phyloP scores from a whole-genome alignment of 495 filamentous ascomycete species.

The Lophiostoma macrostomum region DNA sequence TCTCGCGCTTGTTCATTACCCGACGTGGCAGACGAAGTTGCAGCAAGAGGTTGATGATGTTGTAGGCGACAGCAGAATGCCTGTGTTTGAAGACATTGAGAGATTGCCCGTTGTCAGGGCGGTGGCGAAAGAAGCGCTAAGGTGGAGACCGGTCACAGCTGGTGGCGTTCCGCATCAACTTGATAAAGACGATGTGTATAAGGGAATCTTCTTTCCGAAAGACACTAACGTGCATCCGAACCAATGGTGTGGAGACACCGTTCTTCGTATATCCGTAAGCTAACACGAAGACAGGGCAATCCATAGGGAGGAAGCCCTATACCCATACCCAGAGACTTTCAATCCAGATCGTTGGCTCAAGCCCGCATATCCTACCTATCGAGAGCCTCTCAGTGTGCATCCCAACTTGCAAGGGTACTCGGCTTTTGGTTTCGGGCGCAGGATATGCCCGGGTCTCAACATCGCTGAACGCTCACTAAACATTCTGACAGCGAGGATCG shows the following conservation, averaged over 20 bases:
- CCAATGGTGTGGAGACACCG: too few relatives aligned
- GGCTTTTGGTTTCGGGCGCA: conserved; percentile 56
- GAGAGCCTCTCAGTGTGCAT: conserved; percentile 48
- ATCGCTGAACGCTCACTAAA: conserved; percentile 52
- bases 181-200: conserved; percentile 39
- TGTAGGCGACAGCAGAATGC: conserved; percentile 26
- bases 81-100: conserved; percentile 16
- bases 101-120: conserved; percentile 31
- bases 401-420: conserved; percentile 52
- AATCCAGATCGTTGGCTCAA: conserved; percentile 39
- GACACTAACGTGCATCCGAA: conserved; percentile 35
- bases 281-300: too few relatives aligned
- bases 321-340: conserved; percentile 38
- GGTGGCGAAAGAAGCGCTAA: conserved; percentile 36
- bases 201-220: conserved; percentile 40
- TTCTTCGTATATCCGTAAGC: too few relatives aligned
- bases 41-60: conserved; percentile 37
- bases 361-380: conserved; percentile 50
- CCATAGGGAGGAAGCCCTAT: conserved; percentile 31
- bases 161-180: conserved; percentile 35
- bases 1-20: conserved; percentile 29
- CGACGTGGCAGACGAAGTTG: conserved; percentile 23
- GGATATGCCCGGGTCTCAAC: conserved; percentile 54
- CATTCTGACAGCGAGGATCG: conserved; percentile 56
- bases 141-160: conserved; percentile 36